Evolutionary conservation across 257 asterid species (phyloP), one percentile per base, ranked within the genome.

Genomic region (Echium plantagineum): DNA sequence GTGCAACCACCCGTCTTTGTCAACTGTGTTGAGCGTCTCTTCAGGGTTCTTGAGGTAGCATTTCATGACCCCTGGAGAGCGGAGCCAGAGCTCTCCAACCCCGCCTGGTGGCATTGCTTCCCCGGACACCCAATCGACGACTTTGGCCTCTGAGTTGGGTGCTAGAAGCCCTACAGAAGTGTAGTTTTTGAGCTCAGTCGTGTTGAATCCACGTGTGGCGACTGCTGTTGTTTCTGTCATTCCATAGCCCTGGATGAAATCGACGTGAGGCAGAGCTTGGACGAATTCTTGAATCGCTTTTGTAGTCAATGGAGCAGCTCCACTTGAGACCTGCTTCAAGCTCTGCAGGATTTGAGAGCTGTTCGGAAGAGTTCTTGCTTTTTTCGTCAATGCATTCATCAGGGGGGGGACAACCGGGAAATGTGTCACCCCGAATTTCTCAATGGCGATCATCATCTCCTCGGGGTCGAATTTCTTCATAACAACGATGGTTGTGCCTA

Each of bases 191-290:
- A 61, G 60, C 62, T 64, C 61, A 30, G 22, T 19, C 1, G 75
- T 62, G 66, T 80, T 85, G 74, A 77, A 79, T 26, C 90, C 90
- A 3, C 90, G 85, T 49, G 88, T 75, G n/a, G 70, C 90, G 22
- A 79, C 55, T 7, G 86, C 90, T 48, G 86, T 72, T n/a, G 91
- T 60, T 56, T 85, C 94, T 9, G 94, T 85, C 91, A 85, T 69
- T 60, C 91, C 94, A 75, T 85, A 85, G 59, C 94, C 94, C 84
- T 85, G 94, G 64, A 81, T 77, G 72, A 85, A 72, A 77, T 85
- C 94, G 51, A 83, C 83, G 58, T 64, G 68, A 10, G 88, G 94
- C 51, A 85, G 77, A 12, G 83, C 58, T 59, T 61, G 80, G 59
- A 66, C 55, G 47, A 85, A 64, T 15, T 83, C 88, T 15, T 66